Percentiles rank a stretch among this genome's conserved stretches.
Evolutionary conservation across 345 rosid genomes (phyloP).

Genomic region (Heritiera littoralis): DNA sequence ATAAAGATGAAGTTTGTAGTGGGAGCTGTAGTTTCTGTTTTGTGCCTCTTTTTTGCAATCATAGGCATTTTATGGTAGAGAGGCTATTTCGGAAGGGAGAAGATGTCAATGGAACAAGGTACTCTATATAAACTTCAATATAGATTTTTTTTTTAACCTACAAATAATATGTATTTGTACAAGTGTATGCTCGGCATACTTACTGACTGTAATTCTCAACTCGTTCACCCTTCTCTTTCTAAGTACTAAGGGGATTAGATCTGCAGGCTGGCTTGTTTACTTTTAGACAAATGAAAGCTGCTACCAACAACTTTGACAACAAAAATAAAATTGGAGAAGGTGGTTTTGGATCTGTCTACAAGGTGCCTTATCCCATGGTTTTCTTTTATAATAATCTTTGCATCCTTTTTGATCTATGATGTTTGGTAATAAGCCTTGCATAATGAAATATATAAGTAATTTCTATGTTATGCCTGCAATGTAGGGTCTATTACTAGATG

Average conservation of each 20-base stretch:
- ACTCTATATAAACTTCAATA: background rate
- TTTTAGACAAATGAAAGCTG: constrained; percentile 50
- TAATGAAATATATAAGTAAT: background rate
- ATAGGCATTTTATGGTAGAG: constrained; percentile 24
- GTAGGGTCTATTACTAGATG: constrained; percentile 43
- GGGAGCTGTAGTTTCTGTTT: constrained; percentile 12
- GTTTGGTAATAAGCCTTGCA: background rate
- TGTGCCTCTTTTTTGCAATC: constrained; percentile 15
- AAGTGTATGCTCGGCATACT: background rate
- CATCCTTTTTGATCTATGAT: background rate
- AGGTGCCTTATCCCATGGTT: constrained; percentile 36
- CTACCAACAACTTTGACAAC: constrained; percentile 53
- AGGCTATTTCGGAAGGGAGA: background rate
- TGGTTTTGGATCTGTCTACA: constrained; percentile 72
- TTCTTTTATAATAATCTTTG: background rate
- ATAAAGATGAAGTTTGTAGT: constrained; percentile 9
- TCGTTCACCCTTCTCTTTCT: background rate
- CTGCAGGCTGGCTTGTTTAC: constrained; percentile 48
- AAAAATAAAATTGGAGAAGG: constrained; percentile 67
- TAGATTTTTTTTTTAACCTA: background rate
- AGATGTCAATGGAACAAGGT: constrained; percentile 22
- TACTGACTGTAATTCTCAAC: background rate
- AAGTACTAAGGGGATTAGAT: constrained; percentile 36
- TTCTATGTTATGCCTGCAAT: background rate
- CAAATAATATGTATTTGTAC: background rate